Conservation (phyloP, 768 basidiomycete species). For the Collybia mongolica region DNA sequence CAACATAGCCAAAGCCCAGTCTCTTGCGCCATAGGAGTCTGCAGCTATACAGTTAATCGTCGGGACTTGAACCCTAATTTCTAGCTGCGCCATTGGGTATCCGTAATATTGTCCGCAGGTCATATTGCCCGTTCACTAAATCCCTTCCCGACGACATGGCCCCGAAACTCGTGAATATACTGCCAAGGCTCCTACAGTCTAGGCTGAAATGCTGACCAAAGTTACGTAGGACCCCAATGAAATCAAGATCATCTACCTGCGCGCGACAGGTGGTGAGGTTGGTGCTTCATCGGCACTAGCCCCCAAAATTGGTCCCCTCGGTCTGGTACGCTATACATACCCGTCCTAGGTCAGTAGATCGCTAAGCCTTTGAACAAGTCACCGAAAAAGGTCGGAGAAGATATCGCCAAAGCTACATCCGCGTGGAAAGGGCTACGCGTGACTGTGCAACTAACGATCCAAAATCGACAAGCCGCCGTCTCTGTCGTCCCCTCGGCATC, state of each 20-base stretch:
- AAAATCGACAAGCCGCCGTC: slow-evolving; percentile 98
- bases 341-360: not conserved
- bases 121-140: slow-evolving; percentile 27
- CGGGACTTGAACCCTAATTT: slow-evolving; percentile 57
- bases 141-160: slow-evolving; percentile 52
- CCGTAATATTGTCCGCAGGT: slow-evolving; percentile 12
- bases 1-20: slow-evolving; percentile 34
- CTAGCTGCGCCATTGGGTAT: slow-evolving; percentile 1
- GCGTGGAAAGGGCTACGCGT: slow-evolving; percentile 99
- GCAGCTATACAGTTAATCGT: slow-evolving; percentile 56
- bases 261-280: slow-evolving; percentile 98
- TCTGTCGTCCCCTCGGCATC: slow-evolving; percentile 97
- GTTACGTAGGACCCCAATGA: slow-evolving; percentile 87
- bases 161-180: slow-evolving; percentile 67
- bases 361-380: slow-evolving; percentile 56
- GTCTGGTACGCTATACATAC: slow-evolving; percentile 69
- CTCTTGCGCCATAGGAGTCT: slow-evolving; percentile 6
- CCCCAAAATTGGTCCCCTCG: slow-evolving; percentile 99
- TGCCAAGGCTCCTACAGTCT: not conserved
- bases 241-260: slow-evolving; percentile 98
- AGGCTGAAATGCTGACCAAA: slow-evolving; percentile 1
- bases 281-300: slow-evolving; percentile 98
- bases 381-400: slow-evolving; percentile 99
- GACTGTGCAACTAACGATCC: slow-evolving; percentile 97
- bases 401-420: slow-evolving; percentile 98